Evolutionary conservation across 345 rosid species (phyloP), one percentile per base, ranked within the genome.

Genomic region (Lumnitzera littorea): DNA sequence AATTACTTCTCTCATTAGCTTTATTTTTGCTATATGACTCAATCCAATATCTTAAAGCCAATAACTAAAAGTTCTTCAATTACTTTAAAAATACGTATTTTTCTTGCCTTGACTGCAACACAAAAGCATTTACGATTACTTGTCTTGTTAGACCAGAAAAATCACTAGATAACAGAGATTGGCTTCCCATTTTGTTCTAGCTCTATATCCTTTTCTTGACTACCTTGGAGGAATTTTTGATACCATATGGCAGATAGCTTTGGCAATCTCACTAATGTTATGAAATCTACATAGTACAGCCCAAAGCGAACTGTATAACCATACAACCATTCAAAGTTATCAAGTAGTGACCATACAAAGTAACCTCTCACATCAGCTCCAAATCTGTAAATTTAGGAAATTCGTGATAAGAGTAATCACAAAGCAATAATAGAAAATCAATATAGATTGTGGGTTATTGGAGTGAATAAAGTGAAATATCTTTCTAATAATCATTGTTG

Each of bases 331-430:
- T 64, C 68, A 49, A 64, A 64, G 49, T 64, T 64, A 48, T 64
- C 61, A 47, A 66, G n/a, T n/a, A 65, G 25, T 11, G 62, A 65
- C 69, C 69, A 65, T 58, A 52, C 47, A 43, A 65, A 65, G 69
- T 65, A 57, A 7, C 69, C 69, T 41, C 62, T 53, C 51, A 65
- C 62, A 17, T 65, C 50, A 2, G 69, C 69, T 27, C 69, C 62
- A 36, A 31, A 36, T 48, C 61, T 55, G 12, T 17, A 46, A n/a
- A 27, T 24, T 1, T 46, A 53, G 27, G 25, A 13, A 43, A 51
- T 51, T 11, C 11, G 15, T 51, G 10, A 14, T 51, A 51, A 51
- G 8, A n/a, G 3, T 2, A 0, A 15, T 51, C 2, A 15, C 0
- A 51, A 51, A 15, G 10, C 53, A 51, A 15, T 51, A 15, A 51